These are phyloP conservation scores for Claviceps cyperi DNA, from an alignment of 2,329 filamentous ascomycete species.

Conservation along the genomic window DNA sequence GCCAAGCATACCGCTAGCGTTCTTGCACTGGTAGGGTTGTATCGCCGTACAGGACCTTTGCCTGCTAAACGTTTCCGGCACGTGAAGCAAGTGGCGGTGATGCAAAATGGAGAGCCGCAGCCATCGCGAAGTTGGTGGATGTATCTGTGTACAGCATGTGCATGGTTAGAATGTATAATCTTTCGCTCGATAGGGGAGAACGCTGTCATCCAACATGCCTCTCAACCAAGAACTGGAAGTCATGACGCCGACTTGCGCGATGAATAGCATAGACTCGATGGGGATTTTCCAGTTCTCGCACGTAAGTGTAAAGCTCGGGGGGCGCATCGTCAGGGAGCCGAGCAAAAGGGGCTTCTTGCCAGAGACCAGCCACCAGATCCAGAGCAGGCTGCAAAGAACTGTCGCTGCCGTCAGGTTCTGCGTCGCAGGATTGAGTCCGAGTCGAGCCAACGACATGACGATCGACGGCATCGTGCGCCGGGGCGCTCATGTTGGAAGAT, in stretches of 20 bases:
- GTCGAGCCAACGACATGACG: constrained; percentile 3
- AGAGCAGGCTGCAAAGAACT: constrained; percentile 18
- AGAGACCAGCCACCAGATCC: constrained; percentile 42
- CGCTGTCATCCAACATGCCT: constrained; percentile 29
- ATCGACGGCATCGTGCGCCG: constrained; percentile 4
- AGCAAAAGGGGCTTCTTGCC: constrained; percentile 46
- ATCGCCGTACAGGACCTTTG: constrained; percentile 58
- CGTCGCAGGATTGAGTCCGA: neutral
- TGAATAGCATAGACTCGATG: constrained; percentile 46
- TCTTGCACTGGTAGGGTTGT: constrained; percentile 68
- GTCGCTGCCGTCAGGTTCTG: constrained; percentile 1
- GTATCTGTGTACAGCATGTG: constrained; percentile 37
- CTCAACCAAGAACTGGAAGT: constrained; percentile 53
- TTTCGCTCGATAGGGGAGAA: neutral
- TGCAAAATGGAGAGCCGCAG: constrained; percentile 55
- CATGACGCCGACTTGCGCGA: constrained; percentile 44
- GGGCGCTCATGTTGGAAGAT: constrained; percentile 7
- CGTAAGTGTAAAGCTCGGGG: constrained; percentile 36
- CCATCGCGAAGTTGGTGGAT: constrained; percentile 71
- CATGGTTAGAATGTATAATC: neutral
- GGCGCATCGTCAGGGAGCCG: constrained; percentile 47
- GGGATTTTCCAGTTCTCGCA: constrained; percentile 47
- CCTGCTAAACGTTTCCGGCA: constrained; percentile 54
- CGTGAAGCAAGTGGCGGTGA: constrained; percentile 66
- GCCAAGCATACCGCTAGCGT: constrained; percentile 70